Evolutionary conservation across 352 stramenopile genomes (phyloP).

Genomic region (Phytophthora ohioensis): DNA sequence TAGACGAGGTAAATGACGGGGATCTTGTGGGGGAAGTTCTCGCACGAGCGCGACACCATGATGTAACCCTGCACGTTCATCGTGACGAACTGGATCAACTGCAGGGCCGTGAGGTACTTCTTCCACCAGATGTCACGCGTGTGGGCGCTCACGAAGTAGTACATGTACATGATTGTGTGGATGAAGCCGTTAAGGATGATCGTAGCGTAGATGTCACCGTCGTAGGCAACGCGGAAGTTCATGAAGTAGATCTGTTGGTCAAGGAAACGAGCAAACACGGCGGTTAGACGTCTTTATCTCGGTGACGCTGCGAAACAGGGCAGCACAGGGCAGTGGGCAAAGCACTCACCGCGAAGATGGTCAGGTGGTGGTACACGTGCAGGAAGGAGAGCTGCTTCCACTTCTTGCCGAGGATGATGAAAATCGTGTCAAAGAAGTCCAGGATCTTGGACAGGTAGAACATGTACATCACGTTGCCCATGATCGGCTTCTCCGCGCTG

Average conservation of each 20-base stretch:
- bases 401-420: conserved; percentile 98
- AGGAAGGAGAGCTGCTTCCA: conserved; percentile 98
- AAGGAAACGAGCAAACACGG: conserved; percentile 8
- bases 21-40: conserved; percentile 84
- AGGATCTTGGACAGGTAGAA: conserved; percentile 99
- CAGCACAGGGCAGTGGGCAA: not conserved
- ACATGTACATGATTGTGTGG: conserved; percentile 99
- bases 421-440: conserved; percentile 95
- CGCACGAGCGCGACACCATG: conserved; percentile 88
- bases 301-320: not conserved
- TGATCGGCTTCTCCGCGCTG: conserved; percentile 88
- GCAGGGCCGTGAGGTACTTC: conserved; percentile 95
- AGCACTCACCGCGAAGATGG: conserved; percentile 91
- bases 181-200: conserved; percentile 98
- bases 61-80: conserved; percentile 86
- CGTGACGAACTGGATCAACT: conserved; percentile 95
- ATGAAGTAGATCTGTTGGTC: conserved; percentile 93
- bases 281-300: conserved; percentile 4
- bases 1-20: conserved; percentile 94
- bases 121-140: conserved; percentile 99
- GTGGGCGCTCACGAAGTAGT: conserved; percentile 98
- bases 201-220: conserved; percentile 97
- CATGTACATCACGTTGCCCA: conserved; percentile 97
- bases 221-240: conserved; percentile 93
- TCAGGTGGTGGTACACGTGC: conserved; percentile 98